phyloP scores from a whole-genome alignment of 2,329 filamentous ascomycete species.

The Parastagonospora nodorum region DNA sequence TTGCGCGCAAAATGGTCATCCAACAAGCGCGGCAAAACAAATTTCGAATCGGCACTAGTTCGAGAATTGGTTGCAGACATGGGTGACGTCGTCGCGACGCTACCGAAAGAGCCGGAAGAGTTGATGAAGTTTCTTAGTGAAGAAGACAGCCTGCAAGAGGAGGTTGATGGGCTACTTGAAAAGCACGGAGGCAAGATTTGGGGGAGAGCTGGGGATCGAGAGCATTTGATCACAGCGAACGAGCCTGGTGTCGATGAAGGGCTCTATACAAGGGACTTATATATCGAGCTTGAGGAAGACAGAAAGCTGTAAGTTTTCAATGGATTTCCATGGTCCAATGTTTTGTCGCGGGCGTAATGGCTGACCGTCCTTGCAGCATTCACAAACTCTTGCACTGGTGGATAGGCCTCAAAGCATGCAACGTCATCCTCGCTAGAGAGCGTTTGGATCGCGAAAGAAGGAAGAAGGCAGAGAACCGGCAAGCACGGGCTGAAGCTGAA shows the following conservation, averaged over 20 bases:
- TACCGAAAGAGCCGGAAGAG: constrained; percentile 43
- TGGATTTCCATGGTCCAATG: too few relatives aligned
- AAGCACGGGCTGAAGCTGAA: constrained; percentile 34
- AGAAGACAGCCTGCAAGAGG: constrained; percentile 34
- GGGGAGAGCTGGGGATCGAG: constrained; percentile 36
- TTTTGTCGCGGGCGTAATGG: not conserved
- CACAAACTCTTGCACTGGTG: constrained; percentile 44
- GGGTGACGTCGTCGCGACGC: constrained; percentile 35
- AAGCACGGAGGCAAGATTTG: constrained; percentile 42
- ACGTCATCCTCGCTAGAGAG: constrained; percentile 43
- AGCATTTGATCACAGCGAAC: constrained; percentile 40
- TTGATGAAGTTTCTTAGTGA: constrained; percentile 34
- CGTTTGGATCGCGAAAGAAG: constrained; percentile 41
- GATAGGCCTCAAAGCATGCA: constrained; percentile 45
- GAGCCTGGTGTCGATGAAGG: constrained; percentile 39
- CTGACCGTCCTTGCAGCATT: constrained; percentile 29
- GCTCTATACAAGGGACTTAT: constrained; percentile 39
- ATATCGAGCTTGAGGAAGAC: constrained; percentile 40
- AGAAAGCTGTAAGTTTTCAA: constrained; percentile 30
- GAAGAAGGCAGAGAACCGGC: constrained; percentile 41
- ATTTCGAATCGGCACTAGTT: constrained; percentile 42
- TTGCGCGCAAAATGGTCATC: constrained; percentile 44
- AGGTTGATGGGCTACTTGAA: constrained; percentile 35
- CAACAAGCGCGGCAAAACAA: constrained; percentile 46
- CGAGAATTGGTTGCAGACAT: constrained; percentile 43